A percentile compares a stretch with the other conserved stretches of the same genome.
Conservation (phyloP, 495 filamentous ascomycete genomes). For the Cercophora samala region DNA sequence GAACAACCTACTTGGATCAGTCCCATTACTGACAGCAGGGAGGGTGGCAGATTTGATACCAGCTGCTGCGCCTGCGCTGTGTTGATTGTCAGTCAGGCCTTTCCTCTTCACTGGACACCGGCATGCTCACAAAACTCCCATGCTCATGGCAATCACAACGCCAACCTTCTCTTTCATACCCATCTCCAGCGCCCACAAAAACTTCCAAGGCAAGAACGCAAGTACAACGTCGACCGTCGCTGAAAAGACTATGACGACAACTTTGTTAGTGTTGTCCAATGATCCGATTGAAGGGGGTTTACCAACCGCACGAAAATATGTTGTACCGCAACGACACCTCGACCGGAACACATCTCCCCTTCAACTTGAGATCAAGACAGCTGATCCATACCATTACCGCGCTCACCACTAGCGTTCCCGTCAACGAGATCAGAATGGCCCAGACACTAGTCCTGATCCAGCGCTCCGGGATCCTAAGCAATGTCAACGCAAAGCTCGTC, state of each 20-base stretch:
- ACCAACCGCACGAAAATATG: constrained; percentile 27
- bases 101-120: not conserved
- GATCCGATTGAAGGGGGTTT: not conserved
- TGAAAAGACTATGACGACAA: constrained; percentile 29
- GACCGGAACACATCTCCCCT: constrained; percentile 29
- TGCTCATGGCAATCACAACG: constrained; percentile 38
- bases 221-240: constrained; percentile 35
- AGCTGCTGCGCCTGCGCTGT: constrained; percentile 33
- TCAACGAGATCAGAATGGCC: constrained; percentile 36
- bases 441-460: constrained; percentile 22
- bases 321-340: constrained; percentile 25
- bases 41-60: constrained; percentile 30
- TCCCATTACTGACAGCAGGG: constrained; percentile 2
- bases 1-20: constrained; percentile 20
- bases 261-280: not conserved
- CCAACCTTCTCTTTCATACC: constrained; percentile 37
- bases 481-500: constrained; percentile 31
- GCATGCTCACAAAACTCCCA: constrained; percentile 38
- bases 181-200: constrained; percentile 36
- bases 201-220: constrained; percentile 36
- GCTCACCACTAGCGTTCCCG: constrained; percentile 33
- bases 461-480: constrained; percentile 22
- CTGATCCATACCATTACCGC: constrained; percentile 36
- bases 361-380: constrained; percentile 30
- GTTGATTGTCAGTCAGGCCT: not conserved